phyloP scores from a whole-genome alignment of 75 land plant genomes.

The Selaginella tamariscina region DNA sequence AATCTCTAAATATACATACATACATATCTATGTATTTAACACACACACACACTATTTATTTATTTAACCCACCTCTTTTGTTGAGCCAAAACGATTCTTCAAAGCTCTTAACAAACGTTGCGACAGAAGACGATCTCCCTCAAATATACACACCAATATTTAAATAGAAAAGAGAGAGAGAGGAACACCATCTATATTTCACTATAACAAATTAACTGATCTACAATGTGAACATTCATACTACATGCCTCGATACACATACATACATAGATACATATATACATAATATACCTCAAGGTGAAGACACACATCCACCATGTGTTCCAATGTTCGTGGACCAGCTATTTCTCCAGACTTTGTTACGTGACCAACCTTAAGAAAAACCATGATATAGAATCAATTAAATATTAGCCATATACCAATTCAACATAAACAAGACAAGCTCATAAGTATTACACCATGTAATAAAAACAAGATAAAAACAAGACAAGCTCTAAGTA shows the following conservation, averaged over 20 bases:
- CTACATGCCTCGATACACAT: neutral
- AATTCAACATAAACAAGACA: neutral
- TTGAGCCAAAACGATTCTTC: slow-evolving; percentile 92
- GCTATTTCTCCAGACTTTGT: slow-evolving; percentile 91
- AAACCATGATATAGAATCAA: neutral
- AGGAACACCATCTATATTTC: too few relatives aligned
- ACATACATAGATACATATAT: too few relatives aligned
- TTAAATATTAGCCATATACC: neutral
- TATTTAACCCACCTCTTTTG: slow-evolving; percentile 58
- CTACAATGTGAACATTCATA: neutral
- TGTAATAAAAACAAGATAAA: neutral
- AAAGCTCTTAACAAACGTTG: slow-evolving; percentile 76
- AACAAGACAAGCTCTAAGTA: neutral
- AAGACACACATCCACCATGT: slow-evolving; percentile 82
- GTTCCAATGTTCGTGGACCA: slow-evolving; percentile 91
- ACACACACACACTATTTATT: neutral
- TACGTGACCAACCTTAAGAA: slow-evolving; percentile 83
- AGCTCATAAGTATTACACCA: neutral
- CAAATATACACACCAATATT: neutral
- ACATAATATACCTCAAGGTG: slow-evolving; percentile 66
- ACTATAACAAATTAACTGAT: neutral
- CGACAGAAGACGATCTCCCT: slow-evolving; percentile 76
- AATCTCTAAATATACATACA: too few relatives aligned
- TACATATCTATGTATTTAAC: too few relatives aligned
- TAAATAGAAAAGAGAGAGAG: too few relatives aligned